phyloP scores from a whole-genome alignment of 331 rosid genomes.

The Rhamnella rubrinervis region DNA sequence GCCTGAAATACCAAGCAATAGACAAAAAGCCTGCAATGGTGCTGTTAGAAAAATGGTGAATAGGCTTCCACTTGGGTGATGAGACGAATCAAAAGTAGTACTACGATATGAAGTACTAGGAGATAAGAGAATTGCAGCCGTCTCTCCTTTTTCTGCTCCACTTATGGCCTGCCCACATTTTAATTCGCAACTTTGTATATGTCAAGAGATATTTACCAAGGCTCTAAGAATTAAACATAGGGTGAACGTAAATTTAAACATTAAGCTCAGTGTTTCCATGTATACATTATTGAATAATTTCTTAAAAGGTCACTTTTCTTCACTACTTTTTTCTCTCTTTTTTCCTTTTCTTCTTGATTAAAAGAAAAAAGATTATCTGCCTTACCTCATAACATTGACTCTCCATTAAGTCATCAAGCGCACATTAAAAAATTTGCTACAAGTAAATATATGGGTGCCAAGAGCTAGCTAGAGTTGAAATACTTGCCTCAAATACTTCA shows the following conservation, averaged over 20 bases:
- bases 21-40: conserved; percentile 87
- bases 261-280: too few species aligned
- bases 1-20: conserved; percentile 71
- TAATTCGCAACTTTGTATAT: conserved; percentile 13
- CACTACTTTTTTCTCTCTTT: too few species aligned
- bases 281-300: neutral
- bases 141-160: conserved; percentile 80
- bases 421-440: too few species aligned
- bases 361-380: too few species aligned
- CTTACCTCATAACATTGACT: too few species aligned
- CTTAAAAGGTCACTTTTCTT: too few species aligned
- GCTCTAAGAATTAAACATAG: too few species aligned
- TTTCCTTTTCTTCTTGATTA: too few species aligned
- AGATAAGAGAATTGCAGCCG: conserved; percentile 90
- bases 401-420: too few species aligned
- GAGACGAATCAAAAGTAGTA: conserved; percentile 39
- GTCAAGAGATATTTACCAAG: neutral
- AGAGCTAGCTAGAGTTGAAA: neutral
- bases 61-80: conserved; percentile 65
- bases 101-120: conserved; percentile 49
- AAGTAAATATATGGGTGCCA: neutral
- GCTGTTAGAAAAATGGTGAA: conserved; percentile 92
- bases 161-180: conserved; percentile 53
- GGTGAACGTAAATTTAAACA: too few species aligned
- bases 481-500: conserved; percentile 85